Conservation (phyloP, 2,329 filamentous ascomycete genomes). For the Fusarium pseudoanthophilum region DNA sequence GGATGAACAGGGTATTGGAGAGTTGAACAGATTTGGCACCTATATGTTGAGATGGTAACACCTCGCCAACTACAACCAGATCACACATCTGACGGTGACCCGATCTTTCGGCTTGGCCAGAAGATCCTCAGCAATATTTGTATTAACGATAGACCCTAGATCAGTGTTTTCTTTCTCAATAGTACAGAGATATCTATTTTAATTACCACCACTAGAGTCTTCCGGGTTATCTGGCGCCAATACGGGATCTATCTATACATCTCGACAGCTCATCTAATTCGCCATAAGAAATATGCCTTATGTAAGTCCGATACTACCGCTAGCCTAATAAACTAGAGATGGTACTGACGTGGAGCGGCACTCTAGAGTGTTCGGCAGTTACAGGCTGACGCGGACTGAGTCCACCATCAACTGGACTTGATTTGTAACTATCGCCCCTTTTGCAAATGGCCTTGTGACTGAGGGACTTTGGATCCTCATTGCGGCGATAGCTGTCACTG, state of each 20-base stretch:
- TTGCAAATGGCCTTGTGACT: background rate
- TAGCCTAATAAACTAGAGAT: background rate
- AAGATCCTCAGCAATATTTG: background rate
- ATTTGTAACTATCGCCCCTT: background rate
- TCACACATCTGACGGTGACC: background rate
- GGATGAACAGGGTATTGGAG: background rate
- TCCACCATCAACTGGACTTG: background rate
- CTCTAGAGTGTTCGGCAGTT: background rate
- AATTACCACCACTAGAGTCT: background rate
- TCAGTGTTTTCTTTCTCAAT: background rate
- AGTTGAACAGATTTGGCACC: background rate
- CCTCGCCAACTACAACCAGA: background rate
- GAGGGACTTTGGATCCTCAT: background rate
- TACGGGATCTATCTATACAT: background rate
- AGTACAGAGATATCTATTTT: background rate
- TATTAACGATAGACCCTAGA: too few species aligned
- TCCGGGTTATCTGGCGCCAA: background rate
- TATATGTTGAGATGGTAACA: background rate
- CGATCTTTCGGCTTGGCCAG: background rate
- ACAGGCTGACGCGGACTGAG: background rate
- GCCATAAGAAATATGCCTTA: background rate
- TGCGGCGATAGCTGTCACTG: background rate
- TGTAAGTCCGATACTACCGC: rapidly evolving
- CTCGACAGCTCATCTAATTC: background rate
- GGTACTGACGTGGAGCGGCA: background rate